Conservation (phyloP, 306 rosid species). For the Elaeagnus macrophylla region DNA sequence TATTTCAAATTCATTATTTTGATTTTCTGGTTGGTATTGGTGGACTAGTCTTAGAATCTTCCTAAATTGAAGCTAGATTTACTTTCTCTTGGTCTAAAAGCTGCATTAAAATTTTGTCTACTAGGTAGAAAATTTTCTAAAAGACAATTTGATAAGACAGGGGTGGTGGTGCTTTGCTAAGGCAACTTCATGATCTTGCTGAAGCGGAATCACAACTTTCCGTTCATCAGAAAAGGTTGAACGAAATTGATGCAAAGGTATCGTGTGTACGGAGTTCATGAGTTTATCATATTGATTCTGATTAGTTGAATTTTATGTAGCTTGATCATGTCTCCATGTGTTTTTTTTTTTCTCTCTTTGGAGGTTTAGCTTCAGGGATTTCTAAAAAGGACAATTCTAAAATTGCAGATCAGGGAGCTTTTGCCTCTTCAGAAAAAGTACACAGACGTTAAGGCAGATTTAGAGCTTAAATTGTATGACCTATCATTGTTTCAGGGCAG, state of each 20-base stretch:
- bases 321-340: neutral
- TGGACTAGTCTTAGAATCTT: too few species aligned
- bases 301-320: too few species aligned
- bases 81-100: neutral
- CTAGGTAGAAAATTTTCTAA: slow-evolving; percentile 10
- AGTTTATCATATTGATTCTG: too few species aligned
- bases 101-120: slow-evolving; percentile 14
- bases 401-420: slow-evolving; percentile 60
- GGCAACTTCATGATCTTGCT: slow-evolving; percentile 69
- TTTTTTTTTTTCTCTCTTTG: neutral
- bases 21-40: too few species aligned
- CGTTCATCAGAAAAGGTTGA: slow-evolving; percentile 53
- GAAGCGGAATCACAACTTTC: slow-evolving; percentile 65
- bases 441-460: slow-evolving; percentile 54
- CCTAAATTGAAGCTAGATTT: too few species aligned
- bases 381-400: slow-evolving; percentile 6
- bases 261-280: neutral
- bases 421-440: slow-evolving; percentile 71
- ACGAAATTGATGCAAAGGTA: slow-evolving; percentile 73
- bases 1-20: neutral
- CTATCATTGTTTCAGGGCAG: slow-evolving; percentile 78
- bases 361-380: neutral
- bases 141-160: slow-evolving; percentile 35
- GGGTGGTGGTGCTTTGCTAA: slow-evolving; percentile 80
- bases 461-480: slow-evolving; percentile 75